Conservation (phyloP, 1,284 basidiomycete genomes). For the Cryptococcus depauperatus region DNA sequence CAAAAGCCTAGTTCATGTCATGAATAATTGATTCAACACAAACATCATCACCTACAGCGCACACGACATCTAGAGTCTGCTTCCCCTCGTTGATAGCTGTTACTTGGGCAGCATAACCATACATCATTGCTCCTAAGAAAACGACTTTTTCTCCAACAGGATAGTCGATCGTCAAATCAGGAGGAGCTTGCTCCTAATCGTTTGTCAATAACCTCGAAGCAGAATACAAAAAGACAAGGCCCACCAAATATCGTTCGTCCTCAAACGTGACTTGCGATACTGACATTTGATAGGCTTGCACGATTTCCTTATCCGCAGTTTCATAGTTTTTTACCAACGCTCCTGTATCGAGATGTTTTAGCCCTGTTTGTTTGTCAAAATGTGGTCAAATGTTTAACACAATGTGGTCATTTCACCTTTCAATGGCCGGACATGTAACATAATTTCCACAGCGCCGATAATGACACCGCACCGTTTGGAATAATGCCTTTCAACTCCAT, state of each 20-base stretch:
- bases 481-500: conserved; percentile 72
- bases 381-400: not conserved
- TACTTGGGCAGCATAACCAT: conserved; percentile 92
- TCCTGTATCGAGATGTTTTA: conserved; percentile 80
- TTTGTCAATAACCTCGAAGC: not conserved
- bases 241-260: conserved; percentile 79
- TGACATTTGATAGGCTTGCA: conserved; percentile 77
- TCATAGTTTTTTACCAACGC: conserved; percentile 95
- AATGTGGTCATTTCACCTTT: conserved; percentile 60
- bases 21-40: not conserved
- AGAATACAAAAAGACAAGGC: no score
- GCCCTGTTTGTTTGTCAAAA: conserved; percentile 49
- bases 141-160: conserved; percentile 85
- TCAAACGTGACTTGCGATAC: conserved; percentile 71
- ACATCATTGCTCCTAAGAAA: conserved; percentile 87
- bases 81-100: conserved; percentile 47
- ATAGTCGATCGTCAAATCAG: conserved; percentile 79
- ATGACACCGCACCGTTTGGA: conserved; percentile 85
- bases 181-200: conserved; percentile 55
- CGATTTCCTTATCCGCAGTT: conserved; percentile 65
- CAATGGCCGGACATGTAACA: conserved; percentile 74
- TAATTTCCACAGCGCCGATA: conserved; percentile 68
- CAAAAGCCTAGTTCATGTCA: conserved; percentile 61
- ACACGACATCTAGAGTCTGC: conserved; percentile 60
- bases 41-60: conserved; percentile 56